Evolutionary conservation across 306 rosid genomes (phyloP), one percentile per base, ranked within the genome.

Genomic region (Inga oerstediana): DNA sequence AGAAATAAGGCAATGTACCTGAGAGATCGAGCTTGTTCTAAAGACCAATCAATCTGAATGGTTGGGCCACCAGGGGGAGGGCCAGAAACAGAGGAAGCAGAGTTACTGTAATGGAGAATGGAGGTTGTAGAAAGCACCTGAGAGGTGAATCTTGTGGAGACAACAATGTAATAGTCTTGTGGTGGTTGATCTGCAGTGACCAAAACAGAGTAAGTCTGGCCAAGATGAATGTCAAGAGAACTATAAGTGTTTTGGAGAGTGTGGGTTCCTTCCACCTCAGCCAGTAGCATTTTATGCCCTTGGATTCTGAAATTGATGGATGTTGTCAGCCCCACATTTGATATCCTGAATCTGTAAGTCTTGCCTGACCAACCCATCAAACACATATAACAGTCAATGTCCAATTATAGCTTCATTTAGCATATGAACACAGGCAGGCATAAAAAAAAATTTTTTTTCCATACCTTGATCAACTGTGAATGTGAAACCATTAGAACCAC

Each of bases 201-300:
- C 87, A 94, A 79, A 3, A 94, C 97, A 13, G 97, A 94, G 58
- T 81, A 91, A 15, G 88, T 86, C 78, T 94, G 98, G 37, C 98
- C 98, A 71, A 94, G 80, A 88, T 94, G 97, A 80, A 94, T 82
- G 78, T 93, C 98, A 65, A 94, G 93, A 51, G 98, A 94, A 17
- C 85, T 89, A 43, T 93, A 94, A 56, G 86, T 87, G 86, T 90
- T 93, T 75, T 94, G 98, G 52, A 93, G 91, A 3, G 92, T 74
- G 87, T 94, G 98, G 10, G 90, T 87, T 85, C 98, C 98, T 93
- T 94, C 98, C 64, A 94, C 95, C 90, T 94, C 98, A 35, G 91
- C 94, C 69, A 94, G 85, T 68, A 80, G 20, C 91, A 94, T 83
- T 85, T 87, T 93, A 85, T 93, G 98, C 65, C 97, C 97, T 84